Conservation (phyloP, 148 eudicot species). For the Fallopia convolvulus region DNA sequence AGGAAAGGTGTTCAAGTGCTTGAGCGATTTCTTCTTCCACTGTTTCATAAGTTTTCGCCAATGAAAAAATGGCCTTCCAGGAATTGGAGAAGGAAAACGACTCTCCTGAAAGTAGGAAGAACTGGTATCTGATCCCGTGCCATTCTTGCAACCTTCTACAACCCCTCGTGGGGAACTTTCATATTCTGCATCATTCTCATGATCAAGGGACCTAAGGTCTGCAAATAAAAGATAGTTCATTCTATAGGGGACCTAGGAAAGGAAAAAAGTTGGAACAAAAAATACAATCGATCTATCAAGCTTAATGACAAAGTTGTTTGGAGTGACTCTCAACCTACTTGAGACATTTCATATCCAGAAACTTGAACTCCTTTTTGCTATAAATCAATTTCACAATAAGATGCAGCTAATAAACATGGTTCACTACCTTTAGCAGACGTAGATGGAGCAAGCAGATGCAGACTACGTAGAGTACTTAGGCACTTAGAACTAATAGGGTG, state of each 20-base stretch:
- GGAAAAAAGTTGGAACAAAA: background rate
- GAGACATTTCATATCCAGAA: too few relatives aligned
- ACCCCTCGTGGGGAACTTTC: background rate
- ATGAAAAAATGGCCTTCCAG: background rate
- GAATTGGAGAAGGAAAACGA: background rate
- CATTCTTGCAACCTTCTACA: background rate
- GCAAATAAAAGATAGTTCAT: background rate
- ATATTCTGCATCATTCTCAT: background rate
- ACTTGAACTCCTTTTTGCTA: too few relatives aligned
- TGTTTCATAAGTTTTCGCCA: background rate
- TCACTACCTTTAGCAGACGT: background rate
- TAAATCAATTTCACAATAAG: too few relatives aligned
- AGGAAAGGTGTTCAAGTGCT: conserved; percentile 10
- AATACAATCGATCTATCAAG: background rate
- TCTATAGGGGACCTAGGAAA: background rate
- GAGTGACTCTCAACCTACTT: background rate
- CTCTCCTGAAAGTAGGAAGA: background rate
- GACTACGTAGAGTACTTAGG: background rate
- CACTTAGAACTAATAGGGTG: background rate
- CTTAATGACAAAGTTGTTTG: background rate
- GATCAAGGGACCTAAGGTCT: background rate
- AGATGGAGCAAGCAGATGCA: background rate
- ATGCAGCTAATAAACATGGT: background rate
- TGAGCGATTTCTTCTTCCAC: background rate
- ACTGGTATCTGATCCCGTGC: background rate